Evolutionary conservation across 2,329 filamentous ascomycete genomes (phyloP).

Genomic region (Penicillium brevicompactum): DNA sequence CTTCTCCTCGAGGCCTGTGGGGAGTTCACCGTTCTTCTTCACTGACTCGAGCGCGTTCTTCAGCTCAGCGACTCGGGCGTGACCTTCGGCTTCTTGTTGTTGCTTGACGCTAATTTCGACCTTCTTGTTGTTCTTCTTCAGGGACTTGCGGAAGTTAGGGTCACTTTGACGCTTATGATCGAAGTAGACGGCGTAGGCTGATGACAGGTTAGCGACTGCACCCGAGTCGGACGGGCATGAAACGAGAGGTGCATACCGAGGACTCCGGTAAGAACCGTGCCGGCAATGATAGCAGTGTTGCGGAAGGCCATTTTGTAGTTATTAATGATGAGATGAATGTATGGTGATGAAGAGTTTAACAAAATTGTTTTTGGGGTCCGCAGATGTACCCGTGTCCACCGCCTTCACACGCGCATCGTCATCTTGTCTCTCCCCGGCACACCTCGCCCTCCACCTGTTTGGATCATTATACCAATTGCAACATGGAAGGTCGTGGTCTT

Average conservation of each 20-base stretch:
- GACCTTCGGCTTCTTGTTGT: conserved; percentile 50
- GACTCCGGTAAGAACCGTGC: conserved; percentile 60
- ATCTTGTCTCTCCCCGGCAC: background rate
- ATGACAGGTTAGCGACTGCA: conserved; percentile 9
- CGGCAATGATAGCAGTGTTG: conserved; percentile 58
- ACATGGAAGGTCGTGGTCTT: conserved; percentile 59
- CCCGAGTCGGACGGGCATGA: background rate
- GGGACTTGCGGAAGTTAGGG: conserved; percentile 61
- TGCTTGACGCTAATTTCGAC: conserved; percentile 51
- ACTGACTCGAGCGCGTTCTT: conserved; percentile 75
- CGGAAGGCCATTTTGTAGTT: conserved; percentile 14
- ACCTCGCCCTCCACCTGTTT: conserved; percentile 8
- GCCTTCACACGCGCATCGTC: background rate
- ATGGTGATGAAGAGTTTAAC: conserved; percentile 5
- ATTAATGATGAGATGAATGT: background rate
- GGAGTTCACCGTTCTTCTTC: conserved; percentile 83
- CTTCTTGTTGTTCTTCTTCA: conserved; percentile 54
- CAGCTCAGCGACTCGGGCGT: conserved; percentile 64
- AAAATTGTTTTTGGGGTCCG: conserved; percentile 11
- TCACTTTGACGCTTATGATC: conserved; percentile 67
- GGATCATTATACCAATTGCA: conserved; percentile 4
- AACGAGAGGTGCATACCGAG: conserved; percentile 46
- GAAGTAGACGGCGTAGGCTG: conserved; percentile 68
- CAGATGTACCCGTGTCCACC: conserved; percentile 1
- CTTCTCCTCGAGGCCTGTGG: conserved; percentile 84